Evolutionary conservation across 768 basidiomycete genomes (phyloP).

Genomic region (Austroboletus festivus): DNA sequence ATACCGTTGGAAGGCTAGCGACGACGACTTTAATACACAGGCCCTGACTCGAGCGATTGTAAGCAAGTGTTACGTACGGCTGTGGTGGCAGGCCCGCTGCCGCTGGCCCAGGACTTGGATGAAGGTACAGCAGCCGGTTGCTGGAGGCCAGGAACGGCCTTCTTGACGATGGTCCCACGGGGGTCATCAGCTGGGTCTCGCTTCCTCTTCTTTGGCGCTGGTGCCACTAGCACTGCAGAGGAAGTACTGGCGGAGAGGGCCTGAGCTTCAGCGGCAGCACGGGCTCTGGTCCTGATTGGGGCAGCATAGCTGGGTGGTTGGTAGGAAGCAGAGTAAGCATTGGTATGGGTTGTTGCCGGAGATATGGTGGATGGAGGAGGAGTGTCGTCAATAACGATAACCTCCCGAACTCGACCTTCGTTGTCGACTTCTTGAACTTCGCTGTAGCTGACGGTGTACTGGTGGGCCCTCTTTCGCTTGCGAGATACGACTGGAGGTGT

Average conservation of each 20-base stretch:
- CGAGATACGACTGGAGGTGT: slow-evolving; percentile 71
- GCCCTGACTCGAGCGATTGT: slow-evolving; percentile 17
- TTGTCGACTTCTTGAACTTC: slow-evolving; percentile 85
- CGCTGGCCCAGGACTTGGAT: slow-evolving; percentile 65
- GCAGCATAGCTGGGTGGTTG: slow-evolving; percentile 74
- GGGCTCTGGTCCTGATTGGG: slow-evolving; percentile 78
- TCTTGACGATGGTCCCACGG: slow-evolving; percentile 66
- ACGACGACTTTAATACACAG: slow-evolving; percentile 23
- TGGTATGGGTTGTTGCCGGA: slow-evolving; percentile 67
- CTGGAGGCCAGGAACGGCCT: slow-evolving; percentile 48
- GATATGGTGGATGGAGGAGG: slow-evolving; percentile 76
- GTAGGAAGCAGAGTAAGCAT: slow-evolving; percentile 73
- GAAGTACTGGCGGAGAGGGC: slow-evolving; percentile 64
- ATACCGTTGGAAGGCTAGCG: slow-evolving; percentile 61
- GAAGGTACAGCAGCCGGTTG: slow-evolving; percentile 47
- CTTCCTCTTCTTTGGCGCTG: slow-evolving; percentile 81
- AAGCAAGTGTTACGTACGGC: slow-evolving; percentile 51
- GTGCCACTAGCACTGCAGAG: slow-evolving; percentile 61
- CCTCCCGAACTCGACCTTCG: slow-evolving; percentile 73
- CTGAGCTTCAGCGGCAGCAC: slow-evolving; percentile 84
- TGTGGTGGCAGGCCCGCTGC: slow-evolving; percentile 59
- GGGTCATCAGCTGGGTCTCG: slow-evolving; percentile 72
- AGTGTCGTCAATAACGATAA: slow-evolving; percentile 92
- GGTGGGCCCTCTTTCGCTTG: slow-evolving; percentile 80
- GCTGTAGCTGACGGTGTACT: slow-evolving; percentile 81